phyloP scores from a whole-genome alignment of 352 stramenopile species.

The Pythium phragmiticola region DNA sequence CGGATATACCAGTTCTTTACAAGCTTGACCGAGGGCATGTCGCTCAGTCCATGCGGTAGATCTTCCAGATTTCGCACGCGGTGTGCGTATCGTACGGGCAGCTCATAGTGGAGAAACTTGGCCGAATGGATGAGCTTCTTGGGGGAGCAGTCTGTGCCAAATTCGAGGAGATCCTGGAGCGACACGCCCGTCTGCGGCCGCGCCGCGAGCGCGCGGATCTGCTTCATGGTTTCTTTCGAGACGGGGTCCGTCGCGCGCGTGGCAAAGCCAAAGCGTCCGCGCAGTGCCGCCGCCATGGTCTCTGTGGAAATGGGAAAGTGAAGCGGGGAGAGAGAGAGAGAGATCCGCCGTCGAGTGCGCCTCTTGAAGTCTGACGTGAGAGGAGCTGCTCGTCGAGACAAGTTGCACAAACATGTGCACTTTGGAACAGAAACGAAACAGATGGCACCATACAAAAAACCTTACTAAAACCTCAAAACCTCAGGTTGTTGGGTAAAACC shows the following conservation, averaged over 20 bases:
- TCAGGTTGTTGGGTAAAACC: constrained; percentile 12
- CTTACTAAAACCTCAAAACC: constrained; percentile 13
- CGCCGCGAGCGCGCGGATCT: constrained; percentile 66
- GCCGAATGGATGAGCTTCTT: constrained; percentile 91
- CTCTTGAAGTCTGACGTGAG: constrained; percentile 7
- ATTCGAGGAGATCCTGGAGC: constrained; percentile 87
- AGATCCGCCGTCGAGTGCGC: constrained; percentile 10
- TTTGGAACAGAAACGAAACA: constrained; percentile 14
- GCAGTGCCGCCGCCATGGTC: constrained; percentile 24
- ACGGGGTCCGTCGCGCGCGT: constrained; percentile 23
- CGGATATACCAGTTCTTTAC: constrained; percentile 98
- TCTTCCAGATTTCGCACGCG: constrained; percentile 95
- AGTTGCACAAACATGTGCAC: constrained; percentile 22
- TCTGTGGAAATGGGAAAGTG: not conserved
- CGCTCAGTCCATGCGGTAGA: constrained; percentile 92
- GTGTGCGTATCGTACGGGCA: constrained; percentile 98
- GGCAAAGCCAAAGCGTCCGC: constrained; percentile 31
- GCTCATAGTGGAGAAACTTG: constrained; percentile 96
- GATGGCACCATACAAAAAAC: not conserved
- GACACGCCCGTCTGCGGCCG: constrained; percentile 86
- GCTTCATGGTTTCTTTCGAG: constrained; percentile 43
- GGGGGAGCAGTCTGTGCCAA: constrained; percentile 75
- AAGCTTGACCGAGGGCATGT: constrained; percentile 92
- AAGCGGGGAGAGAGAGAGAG: constrained; percentile 1
- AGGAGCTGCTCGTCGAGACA: not conserved